Evolutionary conservation across 768 basidiomycete species (phyloP).

Genomic region (Rhodotorula sphaerocarpa): DNA sequence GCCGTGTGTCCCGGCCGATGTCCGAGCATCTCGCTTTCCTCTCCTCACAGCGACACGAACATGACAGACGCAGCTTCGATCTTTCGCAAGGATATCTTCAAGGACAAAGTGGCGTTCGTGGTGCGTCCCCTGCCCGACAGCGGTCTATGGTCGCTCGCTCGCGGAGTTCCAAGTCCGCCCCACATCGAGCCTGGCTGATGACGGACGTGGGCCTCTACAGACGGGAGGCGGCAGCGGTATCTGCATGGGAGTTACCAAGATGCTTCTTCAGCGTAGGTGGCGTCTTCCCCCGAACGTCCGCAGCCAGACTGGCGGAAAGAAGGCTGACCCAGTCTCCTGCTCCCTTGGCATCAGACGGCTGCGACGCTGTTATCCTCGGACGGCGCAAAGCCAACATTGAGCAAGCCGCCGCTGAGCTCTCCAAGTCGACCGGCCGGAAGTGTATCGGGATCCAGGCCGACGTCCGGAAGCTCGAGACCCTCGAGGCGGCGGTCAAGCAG

Average conservation of each 20-base stretch:
- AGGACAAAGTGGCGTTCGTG: slow-evolving; percentile 62
- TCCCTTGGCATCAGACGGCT: slow-evolving; percentile 60
- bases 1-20: too few relatives aligned
- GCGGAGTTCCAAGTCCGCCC: background rate
- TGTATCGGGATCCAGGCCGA: slow-evolving; percentile 73
- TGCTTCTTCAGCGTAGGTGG: slow-evolving; percentile 54
- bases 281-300: background rate
- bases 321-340: too few relatives aligned
- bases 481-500: slow-evolving; percentile 66
- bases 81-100: slow-evolving; percentile 75
- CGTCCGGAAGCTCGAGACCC: slow-evolving; percentile 63
- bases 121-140: too few relatives aligned
- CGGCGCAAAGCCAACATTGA: slow-evolving; percentile 68
- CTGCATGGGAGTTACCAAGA: slow-evolving; percentile 77
- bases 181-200: background rate
- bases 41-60: background rate
- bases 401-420: slow-evolving; percentile 62
- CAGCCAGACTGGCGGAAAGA: too few relatives aligned
- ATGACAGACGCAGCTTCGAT: slow-evolving; percentile 37
- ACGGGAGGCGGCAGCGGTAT: slow-evolving; percentile 91
- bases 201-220: background rate
- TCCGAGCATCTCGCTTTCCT: too few relatives aligned
- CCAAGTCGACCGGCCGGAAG: slow-evolving; percentile 57
- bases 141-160: too few relatives aligned
- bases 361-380: slow-evolving; percentile 70